Base-by-base conservation (phyloP, 2,329 filamentous ascomycete species). In the Aspergillus unguis region DNA sequence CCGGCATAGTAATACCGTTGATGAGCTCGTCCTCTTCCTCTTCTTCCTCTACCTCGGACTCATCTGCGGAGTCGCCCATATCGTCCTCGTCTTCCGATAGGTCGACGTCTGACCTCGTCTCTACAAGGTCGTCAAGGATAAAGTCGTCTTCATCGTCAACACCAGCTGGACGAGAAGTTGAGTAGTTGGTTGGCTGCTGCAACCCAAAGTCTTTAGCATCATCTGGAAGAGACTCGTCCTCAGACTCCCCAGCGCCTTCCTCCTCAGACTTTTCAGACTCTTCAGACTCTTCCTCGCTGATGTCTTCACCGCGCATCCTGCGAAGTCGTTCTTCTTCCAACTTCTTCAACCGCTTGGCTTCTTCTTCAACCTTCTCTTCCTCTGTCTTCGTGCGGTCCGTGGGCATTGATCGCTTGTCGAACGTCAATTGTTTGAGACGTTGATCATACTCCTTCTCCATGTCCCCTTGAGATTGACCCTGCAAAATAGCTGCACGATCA, bases 131-230 rank as follows among this genome's bases (percentile, higher is more conserved):
- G 57, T 94, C 92, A 56, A 96, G 85, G 27, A 92, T 69, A 63
- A 97, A 97, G 62, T 96, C 90, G 62, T 97, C 92, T 67, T 97
- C 92, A 61, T 96, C 92, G 59, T 96, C 91, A 32, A 95, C 86
- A 5, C 85, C 88, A 17, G 91, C 63, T 26, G 67, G 65, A 31
- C 67, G 73, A 53, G 60, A 71, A 60, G 50, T 65, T 55, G 58
- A 67, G 60, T 65, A 68, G 37, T 63, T 65, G 27, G 64, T 62
- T 41, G 65, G 70, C 53, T 86, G 80, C 6, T 82, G 84, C 31
- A 86, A 71, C 1, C 84, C 84, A 64, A 86, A 86, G 45, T 78
- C 77, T 44, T 76, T 80, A 10, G 83, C 83, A 64, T 87, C 82
- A 54, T 85, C 80, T 4, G 68, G 64, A 7, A 72, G 63, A 2